Base-by-base conservation (phyloP, 495 filamentous ascomycete genomes). In the Endocarpon pusillum region DNA sequence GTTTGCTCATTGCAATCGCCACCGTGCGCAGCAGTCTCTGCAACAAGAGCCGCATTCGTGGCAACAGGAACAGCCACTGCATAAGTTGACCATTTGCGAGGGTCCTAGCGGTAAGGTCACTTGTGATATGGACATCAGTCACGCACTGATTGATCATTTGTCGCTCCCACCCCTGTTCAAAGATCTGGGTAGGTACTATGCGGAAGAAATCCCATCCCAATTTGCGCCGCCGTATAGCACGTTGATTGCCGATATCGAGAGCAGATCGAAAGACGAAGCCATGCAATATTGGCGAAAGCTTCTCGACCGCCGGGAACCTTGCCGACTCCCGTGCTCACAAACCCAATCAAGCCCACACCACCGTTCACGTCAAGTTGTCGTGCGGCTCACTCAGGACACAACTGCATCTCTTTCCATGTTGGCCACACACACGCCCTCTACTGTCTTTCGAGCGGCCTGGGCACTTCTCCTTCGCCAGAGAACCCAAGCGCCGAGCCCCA, bases 381-480 rank as follows among this genome's bases (percentile, higher is more conserved):
- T 8, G 8, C 23, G 23, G 8, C 8, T 8, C 8, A 25, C 23
- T 25, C n/a, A n/a, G n/a, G n/a, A n/a, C n/a, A n/a, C n/a, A n/a
- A n/a, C n/a, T n/a, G n/a, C n/a, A n/a, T n/a, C n/a, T n/a, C n/a
- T n/a, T n/a, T n/a, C n/a, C n/a, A n/a, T n/a, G n/a, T n/a, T n/a
- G n/a, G n/a, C n/a, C n/a, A 8, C 23, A 25, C 8, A 45, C 6
- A 54, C 55, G 4, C 36, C 55, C 5, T 42, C 42, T 18, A 41
- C 35, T 4, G 15, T 63, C 2, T 49, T 71, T 24, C 57, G 70
- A 27, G 45, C 66, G 26, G 64, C 55, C 1, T 75, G 71, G 71
- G 64, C 57, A 1, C 32, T 75, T 8, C 58, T 73, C 0, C 46
- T 75, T 11, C 53, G 61, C 21, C 56, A 51, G 19, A 73, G 70